These are phyloP conservation scores for Millerozyma acaciae DNA, from an alignment of 805 yeast genomes.

Conservation along the genomic window DNA sequence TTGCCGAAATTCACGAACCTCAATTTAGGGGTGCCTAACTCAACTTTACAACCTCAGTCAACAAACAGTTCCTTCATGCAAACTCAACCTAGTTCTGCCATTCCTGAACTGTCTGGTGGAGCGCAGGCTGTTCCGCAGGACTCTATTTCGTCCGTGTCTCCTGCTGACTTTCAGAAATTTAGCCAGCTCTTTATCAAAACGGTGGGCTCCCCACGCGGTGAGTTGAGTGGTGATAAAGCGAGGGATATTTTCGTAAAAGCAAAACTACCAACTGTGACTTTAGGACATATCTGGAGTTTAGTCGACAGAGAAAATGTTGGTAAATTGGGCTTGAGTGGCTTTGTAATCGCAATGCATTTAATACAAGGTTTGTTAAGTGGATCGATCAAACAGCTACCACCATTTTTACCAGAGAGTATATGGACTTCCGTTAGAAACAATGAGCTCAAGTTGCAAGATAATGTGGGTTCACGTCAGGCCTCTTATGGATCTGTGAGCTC, in stretches of 20 bases:
- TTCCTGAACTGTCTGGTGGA: slow-evolving; percentile 30
- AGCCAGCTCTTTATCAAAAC: slow-evolving; percentile 72
- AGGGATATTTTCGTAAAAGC: slow-evolving; percentile 87
- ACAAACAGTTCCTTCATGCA: slow-evolving; percentile 40
- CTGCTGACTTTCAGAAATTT: slow-evolving; percentile 59
- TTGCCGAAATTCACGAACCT: slow-evolving; percentile 54
- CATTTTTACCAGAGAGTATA: slow-evolving; percentile 36
- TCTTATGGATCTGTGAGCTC: slow-evolving; percentile 30
- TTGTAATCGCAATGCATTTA: slow-evolving; percentile 91
- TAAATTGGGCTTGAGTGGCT: slow-evolving; percentile 65
- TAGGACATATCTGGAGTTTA: slow-evolving; percentile 86
- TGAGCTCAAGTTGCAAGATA: slow-evolving; percentile 3
- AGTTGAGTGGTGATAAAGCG: slow-evolving; percentile 76
- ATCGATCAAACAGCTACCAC: slow-evolving; percentile 52
- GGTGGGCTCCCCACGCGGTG: slow-evolving; percentile 47
- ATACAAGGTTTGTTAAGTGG: slow-evolving; percentile 79
- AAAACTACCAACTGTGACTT: slow-evolving; percentile 65
- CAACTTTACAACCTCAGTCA: slow-evolving; percentile 30
- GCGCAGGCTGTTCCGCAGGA: slow-evolving; percentile 28
- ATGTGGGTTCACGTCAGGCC: slow-evolving; percentile 19
- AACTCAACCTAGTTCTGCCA: slow-evolving; percentile 35
- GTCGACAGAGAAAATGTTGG: slow-evolving; percentile 80
- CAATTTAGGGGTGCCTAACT: slow-evolving; percentile 13
- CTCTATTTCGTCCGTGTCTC: slow-evolving; percentile 49
- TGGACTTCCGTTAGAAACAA: slow-evolving; percentile 32